These are phyloP conservation scores for Fusarium verticillioides DNA, from an alignment of 2,329 filamentous ascomycete species.

Conservation along the genomic window DNA sequence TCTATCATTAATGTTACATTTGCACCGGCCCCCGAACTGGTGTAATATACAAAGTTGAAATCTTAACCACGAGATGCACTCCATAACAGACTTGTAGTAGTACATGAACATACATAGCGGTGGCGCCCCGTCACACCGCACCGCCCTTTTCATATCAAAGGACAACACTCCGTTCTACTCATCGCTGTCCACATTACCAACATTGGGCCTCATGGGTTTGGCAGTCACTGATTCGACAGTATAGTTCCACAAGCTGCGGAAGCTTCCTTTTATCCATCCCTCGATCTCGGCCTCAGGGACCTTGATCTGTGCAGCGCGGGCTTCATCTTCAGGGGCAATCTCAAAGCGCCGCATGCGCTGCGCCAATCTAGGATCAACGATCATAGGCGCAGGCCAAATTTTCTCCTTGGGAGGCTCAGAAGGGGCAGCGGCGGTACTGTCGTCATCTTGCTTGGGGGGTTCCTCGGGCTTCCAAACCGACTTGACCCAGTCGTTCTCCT, in stretches of 20 bases:
- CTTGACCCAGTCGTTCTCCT: conserved; percentile 88
- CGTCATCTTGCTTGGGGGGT: conserved; percentile 56
- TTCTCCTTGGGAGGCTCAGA: conserved; percentile 67
- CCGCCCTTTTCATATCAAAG: neutral
- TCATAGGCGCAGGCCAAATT: conserved; percentile 80
- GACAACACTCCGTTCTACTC: conserved; percentile 32
- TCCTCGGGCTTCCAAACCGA: conserved; percentile 71
- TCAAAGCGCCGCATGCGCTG: conserved; percentile 84
- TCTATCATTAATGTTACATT: conserved; percentile 34
- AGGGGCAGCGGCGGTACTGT: conserved; percentile 46
- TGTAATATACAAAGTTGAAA: conserved; percentile 38
- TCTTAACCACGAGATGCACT: conserved; percentile 20
- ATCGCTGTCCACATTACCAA: conserved; percentile 54
- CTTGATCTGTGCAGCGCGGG: conserved; percentile 69
- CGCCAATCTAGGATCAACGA: conserved; percentile 79
- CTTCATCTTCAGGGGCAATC: conserved; percentile 75
- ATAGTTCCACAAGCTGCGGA: conserved; percentile 66
- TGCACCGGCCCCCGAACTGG: conserved; percentile 21
- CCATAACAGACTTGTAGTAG: conserved; percentile 21
- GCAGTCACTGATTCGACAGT: conserved; percentile 54
- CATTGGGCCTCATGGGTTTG: conserved; percentile 55
- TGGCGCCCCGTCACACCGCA: neutral
- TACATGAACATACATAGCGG: conserved; percentile 35
- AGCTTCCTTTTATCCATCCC: conserved; percentile 72
- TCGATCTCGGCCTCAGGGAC: conserved; percentile 76